Percentiles rank a stretch among this genome's conserved stretches.
Evolutionary conservation across 1,284 basidiomycete species (phyloP).

Genomic region (Sanghuangporus weigelae): DNA sequence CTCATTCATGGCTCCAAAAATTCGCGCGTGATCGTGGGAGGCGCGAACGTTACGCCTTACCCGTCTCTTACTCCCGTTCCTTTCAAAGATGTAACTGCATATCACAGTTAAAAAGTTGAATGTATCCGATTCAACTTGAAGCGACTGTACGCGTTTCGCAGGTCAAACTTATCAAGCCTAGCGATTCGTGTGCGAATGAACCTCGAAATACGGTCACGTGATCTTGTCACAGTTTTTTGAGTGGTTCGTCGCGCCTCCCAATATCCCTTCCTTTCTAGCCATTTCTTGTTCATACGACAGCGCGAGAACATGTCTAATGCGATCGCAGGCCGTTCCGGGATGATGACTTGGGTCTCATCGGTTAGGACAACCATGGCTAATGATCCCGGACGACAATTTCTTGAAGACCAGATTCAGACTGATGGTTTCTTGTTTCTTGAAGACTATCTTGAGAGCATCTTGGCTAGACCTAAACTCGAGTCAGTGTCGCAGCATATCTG

Average conservation of each 20-base stretch:
- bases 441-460: slow-evolving; percentile 68
- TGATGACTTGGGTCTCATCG: slow-evolving; percentile 56
- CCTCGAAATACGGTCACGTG: slow-evolving; percentile 3
- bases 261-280: neutral
- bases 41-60: slow-evolving; percentile 71
- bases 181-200: neutral
- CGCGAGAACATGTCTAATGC: slow-evolving; percentile 2
- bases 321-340: slow-evolving; percentile 21
- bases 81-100: no score
- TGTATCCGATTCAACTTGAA: slow-evolving; percentile 42
- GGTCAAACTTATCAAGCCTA: no score
- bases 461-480: slow-evolving; percentile 61
- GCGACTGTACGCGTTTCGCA: no score
- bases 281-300: neutral
- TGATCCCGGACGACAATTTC: slow-evolving; percentile 62
- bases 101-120: slow-evolving; percentile 23
- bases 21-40: slow-evolving; percentile 56
- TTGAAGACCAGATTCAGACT: slow-evolving; percentile 66
- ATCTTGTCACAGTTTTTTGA: no score
- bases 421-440: slow-evolving; percentile 75
- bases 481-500: slow-evolving; percentile 26
- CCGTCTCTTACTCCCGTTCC: no score
- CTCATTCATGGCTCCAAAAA: no score
- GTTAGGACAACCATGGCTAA: slow-evolving; percentile 63
- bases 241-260: slow-evolving; percentile 8